A percentile compares a stretch with the other conserved stretches of the same genome.
Evolutionary conservation across 768 basidiomycete species (phyloP).

Genomic region (Phaeotremella fagi): DNA sequence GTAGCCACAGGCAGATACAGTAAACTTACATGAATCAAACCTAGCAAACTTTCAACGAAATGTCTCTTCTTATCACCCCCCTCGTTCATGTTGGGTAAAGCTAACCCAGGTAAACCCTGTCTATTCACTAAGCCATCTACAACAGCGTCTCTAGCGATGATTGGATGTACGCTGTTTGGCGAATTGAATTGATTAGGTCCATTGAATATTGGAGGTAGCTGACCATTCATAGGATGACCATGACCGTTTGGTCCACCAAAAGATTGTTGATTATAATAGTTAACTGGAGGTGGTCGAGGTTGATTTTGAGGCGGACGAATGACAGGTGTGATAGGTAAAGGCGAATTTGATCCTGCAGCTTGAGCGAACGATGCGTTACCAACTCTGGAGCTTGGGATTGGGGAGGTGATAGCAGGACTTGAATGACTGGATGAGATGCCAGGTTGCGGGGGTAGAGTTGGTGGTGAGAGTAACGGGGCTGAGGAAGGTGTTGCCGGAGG

Average conservation of each 20-base stretch:
- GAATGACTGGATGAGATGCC: neutral
- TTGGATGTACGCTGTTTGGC: neutral
- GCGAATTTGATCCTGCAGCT: conserved; percentile 2
- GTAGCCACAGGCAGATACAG: no score
- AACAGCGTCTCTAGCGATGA: conserved; percentile 6
- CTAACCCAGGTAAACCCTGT: conserved; percentile 3
- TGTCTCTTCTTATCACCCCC: conserved; percentile 10
- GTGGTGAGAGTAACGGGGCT: neutral
- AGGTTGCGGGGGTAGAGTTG: neutral
- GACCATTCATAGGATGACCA: no score
- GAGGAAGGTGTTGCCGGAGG: neutral
- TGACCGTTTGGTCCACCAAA: neutral
- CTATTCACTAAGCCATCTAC: conserved; percentile 5
- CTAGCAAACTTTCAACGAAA: conserved; percentile 12
- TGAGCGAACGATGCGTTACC: conserved; percentile 16
- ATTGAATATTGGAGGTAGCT: no score
- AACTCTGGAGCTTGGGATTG: neutral
- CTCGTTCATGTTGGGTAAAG: neutral
- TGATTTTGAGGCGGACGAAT: neutral
- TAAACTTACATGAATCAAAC: conserved; percentile 19
- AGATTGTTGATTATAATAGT: neutral
- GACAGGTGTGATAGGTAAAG: neutral
- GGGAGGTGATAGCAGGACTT: neutral
- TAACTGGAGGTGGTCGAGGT: neutral
- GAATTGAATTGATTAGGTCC: neutral